Conservation (phyloP, 73 alveolate genomes). For the Paramecium biaurelia region DNA sequence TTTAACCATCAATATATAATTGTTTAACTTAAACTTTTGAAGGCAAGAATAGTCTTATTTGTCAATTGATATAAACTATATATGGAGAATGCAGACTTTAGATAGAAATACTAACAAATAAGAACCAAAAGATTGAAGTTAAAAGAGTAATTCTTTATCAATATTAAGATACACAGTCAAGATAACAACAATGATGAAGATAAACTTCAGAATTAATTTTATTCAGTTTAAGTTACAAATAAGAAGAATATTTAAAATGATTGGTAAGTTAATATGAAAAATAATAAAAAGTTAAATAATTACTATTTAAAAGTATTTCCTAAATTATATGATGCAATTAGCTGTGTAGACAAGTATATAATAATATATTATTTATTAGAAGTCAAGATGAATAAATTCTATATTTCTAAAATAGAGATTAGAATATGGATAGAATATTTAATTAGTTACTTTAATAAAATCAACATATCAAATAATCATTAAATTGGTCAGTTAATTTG, state of each 20-base stretch:
- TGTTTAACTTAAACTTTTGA: constrained; percentile 2
- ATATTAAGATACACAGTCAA: constrained; percentile 29
- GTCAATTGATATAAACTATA: not conserved
- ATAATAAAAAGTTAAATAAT: not conserved
- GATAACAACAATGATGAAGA: constrained; percentile 1
- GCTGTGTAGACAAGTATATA: not conserved
- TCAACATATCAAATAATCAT: not conserved
- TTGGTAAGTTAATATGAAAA: constrained; percentile 5
- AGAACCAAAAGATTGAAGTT: not conserved
- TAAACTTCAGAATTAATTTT: not conserved
- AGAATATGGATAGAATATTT: not conserved
- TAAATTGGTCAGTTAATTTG: not conserved
- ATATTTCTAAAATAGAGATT: constrained; percentile 4
- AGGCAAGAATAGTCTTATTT: not conserved
- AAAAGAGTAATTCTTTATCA: not conserved
- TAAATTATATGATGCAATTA: not conserved
- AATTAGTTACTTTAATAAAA: not conserved
- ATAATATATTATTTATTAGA: not conserved
- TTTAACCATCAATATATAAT: not conserved
- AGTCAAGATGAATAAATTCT: not conserved
- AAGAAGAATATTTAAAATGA: not conserved
- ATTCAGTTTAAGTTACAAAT: not conserved
- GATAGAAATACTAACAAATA: not conserved
- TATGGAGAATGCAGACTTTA: not conserved
- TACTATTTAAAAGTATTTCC: not conserved